Evolutionary conservation across 345 rosid species (phyloP), one percentile per base, ranked within the genome.

Genomic region (Aethionema arabicum): DNA sequence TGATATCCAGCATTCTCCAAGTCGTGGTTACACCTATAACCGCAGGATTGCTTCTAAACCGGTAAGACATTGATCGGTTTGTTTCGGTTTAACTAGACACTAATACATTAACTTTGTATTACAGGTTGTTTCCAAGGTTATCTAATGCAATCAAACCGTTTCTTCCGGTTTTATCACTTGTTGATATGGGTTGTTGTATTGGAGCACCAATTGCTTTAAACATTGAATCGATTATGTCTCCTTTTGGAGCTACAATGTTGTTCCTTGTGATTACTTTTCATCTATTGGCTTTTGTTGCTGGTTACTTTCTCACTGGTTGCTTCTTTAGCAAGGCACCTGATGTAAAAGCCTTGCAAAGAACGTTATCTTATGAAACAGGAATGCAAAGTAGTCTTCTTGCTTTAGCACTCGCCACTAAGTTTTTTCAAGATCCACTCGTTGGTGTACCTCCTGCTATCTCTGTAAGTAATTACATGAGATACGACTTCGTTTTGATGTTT

Each of bases 311-410:
- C 13, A 64, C 90, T 11, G 91, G 95, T 66, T 13, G 68, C 32
- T 48, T 76, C 71, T 92, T 92, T 65, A 72, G 42, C 29, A 62
- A 81, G 54, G 70, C 79, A 56, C 76, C 85, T 56, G 91, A 89
- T 52, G 73, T 73, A 39, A 82, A 84, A 69, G 80, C 93, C 33
- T 75, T 92, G 61, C 98, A 92, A 77, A 80, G 97, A 79, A 92
- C 96, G 13, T 68, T 85, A 40, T 92, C 98, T 7, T 92, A 45
- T 38, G 96, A 92, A 76, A 92, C 95, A 81, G 97, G 98, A 63
- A 92, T 92, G 98, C 97, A 92, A 62, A 92, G 98, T 82, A 89
- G 98, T 81, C 97, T 89, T 68, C 74, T 89, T 7, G 98, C 95
- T 50, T 83, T 92, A 14, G 85, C 97, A 12, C 86, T 92, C 7